Percentiles rank a stretch among this genome's conserved stretches.
phyloP scores from a whole-genome alignment of 2,329 filamentous ascomycete species.

The Calonectria hawksworthii region DNA sequence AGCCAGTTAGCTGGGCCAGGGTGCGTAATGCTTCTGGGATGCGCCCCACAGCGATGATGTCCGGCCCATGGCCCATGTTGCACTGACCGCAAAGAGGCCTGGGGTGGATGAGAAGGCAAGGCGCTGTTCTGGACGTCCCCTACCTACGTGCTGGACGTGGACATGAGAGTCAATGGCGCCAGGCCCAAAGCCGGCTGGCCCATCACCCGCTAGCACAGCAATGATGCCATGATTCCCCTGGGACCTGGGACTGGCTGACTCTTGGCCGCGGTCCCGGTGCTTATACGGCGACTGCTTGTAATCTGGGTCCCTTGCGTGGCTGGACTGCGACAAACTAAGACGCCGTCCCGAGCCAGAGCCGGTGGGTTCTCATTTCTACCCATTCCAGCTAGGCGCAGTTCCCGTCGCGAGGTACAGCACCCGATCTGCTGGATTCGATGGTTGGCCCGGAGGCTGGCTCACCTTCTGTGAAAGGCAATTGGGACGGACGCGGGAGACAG shows the following conservation, averaged over 20 bases:
- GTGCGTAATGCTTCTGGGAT: constrained; percentile 23
- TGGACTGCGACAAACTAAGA: constrained; percentile 1
- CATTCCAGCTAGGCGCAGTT: constrained; percentile 4
- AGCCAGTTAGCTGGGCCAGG: constrained; percentile 8
- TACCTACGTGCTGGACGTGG: background rate
- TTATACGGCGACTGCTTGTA: constrained; percentile 5
- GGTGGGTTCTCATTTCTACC: background rate
- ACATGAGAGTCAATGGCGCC: background rate
- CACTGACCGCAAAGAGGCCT: constrained; percentile 20
- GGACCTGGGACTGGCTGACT: background rate
- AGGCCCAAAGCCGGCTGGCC: background rate
- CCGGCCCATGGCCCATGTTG: constrained; percentile 10
- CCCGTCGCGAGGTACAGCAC: background rate
- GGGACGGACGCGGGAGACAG: background rate
- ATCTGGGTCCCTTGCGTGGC: constrained; percentile 18
- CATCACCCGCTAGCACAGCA: background rate
- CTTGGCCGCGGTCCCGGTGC: background rate
- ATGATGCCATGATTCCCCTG: background rate
- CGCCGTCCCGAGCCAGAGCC: background rate
- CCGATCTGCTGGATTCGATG: constrained; percentile 1
- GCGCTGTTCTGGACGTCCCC: background rate
- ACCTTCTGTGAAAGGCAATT: background rate
- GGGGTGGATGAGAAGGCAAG: background rate
- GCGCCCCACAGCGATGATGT: constrained; percentile 19
- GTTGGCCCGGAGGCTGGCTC: constrained; percentile 16